Percentiles rank a stretch among this genome's conserved stretches.
Evolutionary conservation across 192 early-diverging fungal species (phyloP).

Genomic region (Linnemannia schmuckeri): DNA sequence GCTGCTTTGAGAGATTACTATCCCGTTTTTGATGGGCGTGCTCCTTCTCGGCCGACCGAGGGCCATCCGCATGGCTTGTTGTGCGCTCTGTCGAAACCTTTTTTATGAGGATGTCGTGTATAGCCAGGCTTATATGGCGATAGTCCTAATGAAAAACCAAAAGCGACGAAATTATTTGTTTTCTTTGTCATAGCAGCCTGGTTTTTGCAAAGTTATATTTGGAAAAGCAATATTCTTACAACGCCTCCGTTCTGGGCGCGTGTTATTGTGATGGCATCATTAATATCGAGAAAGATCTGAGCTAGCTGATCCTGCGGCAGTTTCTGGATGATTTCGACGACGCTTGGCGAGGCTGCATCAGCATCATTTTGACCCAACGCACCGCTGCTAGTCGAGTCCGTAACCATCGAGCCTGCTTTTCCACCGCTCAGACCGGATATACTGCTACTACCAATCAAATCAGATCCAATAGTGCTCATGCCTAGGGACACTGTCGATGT

Average conservation of each 20-base stretch:
- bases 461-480: too few species aligned
- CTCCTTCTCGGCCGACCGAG: neutral
- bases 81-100: neutral
- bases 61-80: neutral
- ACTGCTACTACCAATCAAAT: too few species aligned
- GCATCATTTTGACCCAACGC: too few species aligned
- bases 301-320: neutral
- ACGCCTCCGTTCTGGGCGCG: neutral
- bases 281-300: neutral
- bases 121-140: neutral
- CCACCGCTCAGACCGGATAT: too few species aligned
- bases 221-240: neutral
- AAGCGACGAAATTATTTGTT: neutral
- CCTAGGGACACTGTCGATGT: too few species aligned
- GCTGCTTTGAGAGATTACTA: neutral
- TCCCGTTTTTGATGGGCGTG: conserved; percentile 8
- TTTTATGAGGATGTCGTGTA: neutral
- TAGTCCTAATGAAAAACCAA: neutral
- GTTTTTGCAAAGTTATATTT: neutral
- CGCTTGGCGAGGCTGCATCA: neutral
- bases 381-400: too few species aligned
- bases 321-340: neutral
- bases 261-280: neutral
- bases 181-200: neutral
- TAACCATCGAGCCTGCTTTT: too few species aligned